Base-by-base conservation (phyloP, 2,329 filamentous ascomycete species). In the Fusarium chaquense region DNA sequence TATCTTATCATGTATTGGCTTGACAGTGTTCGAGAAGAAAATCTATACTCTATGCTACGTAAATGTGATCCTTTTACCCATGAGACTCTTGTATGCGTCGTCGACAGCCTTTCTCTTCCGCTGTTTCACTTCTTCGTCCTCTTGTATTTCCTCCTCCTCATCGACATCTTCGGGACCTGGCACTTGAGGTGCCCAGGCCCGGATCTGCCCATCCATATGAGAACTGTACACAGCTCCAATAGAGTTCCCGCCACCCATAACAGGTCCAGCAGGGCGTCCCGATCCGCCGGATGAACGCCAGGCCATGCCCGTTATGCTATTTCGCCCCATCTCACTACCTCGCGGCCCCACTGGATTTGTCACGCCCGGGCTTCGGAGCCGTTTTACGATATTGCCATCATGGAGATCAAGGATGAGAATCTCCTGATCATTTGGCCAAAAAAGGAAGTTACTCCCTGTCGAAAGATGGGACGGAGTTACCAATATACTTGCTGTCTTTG, bases 191-290 rank as follows among this genome's bases (percentile, higher is more conserved):
- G 86, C 85, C 94, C 95, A 98, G 6, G 88, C 87, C 45, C 91
- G 86, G 60, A 98, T 95, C 54, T 90, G 91, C 0, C 95, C 95
- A 76, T 98, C 93, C 5, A 90, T 85, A 74, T 97, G 93, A 3
- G 90, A 91, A 55, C 93, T 96, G 80, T 93, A 97, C 60, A 98
- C 75, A 11, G 82, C 85, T 1, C 86, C 86, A 6, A 83, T 71
- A 22, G 82, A 83, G 65, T 84, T 86, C 4, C 78, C 81, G 3
- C 86, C 86, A 6, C 87, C 87, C 82, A 87, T 86, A 70, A 91
- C 89, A 2, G 90, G 77, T 0, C 88, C 89, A 9, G 83, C 83
- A 5, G 84, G 84, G 3, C 82, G 81, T 16, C 86, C 85, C 24
- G 86, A 84, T 33, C 93, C 92, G 2, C 87, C 86, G 5, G 83